phyloP scores from a whole-genome alignment of 805 yeast genomes.

The Cyberlindnera veronae region DNA sequence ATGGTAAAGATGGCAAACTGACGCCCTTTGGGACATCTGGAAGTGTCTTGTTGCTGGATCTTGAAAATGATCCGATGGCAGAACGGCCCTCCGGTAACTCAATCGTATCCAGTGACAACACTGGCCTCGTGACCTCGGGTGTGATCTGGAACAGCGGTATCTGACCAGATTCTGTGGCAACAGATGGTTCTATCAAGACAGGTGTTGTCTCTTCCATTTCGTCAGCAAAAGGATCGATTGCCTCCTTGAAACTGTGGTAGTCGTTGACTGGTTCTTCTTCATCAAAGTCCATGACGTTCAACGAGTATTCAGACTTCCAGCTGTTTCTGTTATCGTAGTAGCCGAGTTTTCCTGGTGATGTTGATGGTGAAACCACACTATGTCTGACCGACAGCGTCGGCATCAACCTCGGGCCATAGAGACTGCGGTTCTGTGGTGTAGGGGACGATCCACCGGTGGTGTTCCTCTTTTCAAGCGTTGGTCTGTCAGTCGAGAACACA shows the following conservation, averaged over 20 bases:
- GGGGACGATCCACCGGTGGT: conserved; percentile 14
- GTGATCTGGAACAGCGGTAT: not conserved
- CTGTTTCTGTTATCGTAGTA: conserved; percentile 28
- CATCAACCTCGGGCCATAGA: conserved; percentile 25
- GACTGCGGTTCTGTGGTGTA: conserved; percentile 15
- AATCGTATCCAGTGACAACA: conserved; percentile 11
- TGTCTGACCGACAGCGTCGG: conserved; percentile 11
- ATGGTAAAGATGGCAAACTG: conserved; percentile 54
- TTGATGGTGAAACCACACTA: conserved; percentile 17
- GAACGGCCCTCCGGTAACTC: conserved; percentile 11
- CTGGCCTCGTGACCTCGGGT: not conserved
- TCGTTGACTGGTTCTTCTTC: conserved; percentile 5
- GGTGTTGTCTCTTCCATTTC: not conserved
- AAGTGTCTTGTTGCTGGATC: conserved; percentile 18
- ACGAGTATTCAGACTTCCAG: conserved; percentile 27
- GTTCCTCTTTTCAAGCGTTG: conserved; percentile 1
- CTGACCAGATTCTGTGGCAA: not conserved
- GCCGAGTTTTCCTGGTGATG: conserved; percentile 24
- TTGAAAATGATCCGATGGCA: not conserved
- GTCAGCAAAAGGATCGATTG: not conserved
- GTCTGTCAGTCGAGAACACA: conserved; percentile 1
- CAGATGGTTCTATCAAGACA: conserved; percentile 1
- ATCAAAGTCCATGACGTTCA: conserved; percentile 15
- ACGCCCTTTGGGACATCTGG: conserved; percentile 40
- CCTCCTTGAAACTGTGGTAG: conserved; percentile 6